Percentiles rank a stretch among this genome's conserved stretches.
Conservation (phyloP, 176 grass and related monocot genomes). For the Avena insularis region DNA sequence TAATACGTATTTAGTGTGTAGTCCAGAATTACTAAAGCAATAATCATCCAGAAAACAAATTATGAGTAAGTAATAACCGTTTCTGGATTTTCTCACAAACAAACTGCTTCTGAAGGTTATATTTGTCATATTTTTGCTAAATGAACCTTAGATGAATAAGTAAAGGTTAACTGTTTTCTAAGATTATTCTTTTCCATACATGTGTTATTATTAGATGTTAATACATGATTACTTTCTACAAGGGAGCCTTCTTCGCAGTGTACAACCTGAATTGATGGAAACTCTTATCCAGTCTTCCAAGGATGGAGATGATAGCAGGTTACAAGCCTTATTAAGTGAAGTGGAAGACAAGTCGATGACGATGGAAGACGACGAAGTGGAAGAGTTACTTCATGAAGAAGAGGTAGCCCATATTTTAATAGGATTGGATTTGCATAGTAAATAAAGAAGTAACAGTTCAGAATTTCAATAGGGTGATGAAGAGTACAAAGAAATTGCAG, state of each 20-base stretch:
- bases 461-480: slow-evolving; percentile 59
- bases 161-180: background rate
- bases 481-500: slow-evolving; percentile 67
- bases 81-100: background rate
- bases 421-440: slow-evolving; percentile 26
- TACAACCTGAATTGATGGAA: slow-evolving; percentile 93
- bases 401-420: slow-evolving; percentile 50
- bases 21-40: background rate
- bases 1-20: background rate
- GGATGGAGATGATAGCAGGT: slow-evolving; percentile 67
- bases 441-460: background rate
- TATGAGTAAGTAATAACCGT: background rate
- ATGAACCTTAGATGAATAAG: background rate
- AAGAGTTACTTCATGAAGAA: slow-evolving; percentile 53
- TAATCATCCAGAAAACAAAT: background rate
- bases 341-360: slow-evolving; percentile 23
- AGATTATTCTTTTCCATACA: background rate
- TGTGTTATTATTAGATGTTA: slow-evolving; percentile 11
- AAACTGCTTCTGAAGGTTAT: slow-evolving; percentile 1
- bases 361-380: slow-evolving; percentile 59
- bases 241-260: slow-evolving; percentile 85
- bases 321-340: slow-evolving; percentile 55
- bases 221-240: slow-evolving; percentile 39
- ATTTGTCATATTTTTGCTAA: background rate
- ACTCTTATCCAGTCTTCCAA: slow-evolving; percentile 85